Percentiles rank a stretch among this genome's conserved stretches.
Evolutionary conservation across 2,329 filamentous ascomycete species (phyloP).

Genomic region (Chaetomium olivaceum): DNA sequence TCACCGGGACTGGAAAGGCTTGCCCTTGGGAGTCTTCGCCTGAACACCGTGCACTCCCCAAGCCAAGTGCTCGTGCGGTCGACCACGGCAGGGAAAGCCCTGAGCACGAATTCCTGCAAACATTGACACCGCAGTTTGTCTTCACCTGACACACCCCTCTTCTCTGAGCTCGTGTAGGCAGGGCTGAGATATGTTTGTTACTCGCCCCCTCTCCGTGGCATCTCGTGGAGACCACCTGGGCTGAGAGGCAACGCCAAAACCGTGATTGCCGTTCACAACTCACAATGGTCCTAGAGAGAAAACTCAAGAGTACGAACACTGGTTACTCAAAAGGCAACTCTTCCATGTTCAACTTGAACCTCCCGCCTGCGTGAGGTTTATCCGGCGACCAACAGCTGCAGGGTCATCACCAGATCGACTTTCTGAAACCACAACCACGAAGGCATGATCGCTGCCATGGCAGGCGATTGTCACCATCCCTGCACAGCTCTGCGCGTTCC

Average conservation of each 20-base stretch:
- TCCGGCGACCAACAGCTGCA: conserved; percentile 6
- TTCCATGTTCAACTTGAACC: not conserved
- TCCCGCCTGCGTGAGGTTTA: not conserved
- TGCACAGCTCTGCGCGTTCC: conserved; percentile 9
- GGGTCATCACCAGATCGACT: conserved; percentile 22
- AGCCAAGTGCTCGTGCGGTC: conserved; percentile 4
- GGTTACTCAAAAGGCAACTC: too few species aligned
- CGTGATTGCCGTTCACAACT: not conserved
- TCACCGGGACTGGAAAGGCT: not conserved
- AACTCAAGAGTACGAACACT: too few species aligned
- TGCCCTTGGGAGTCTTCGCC: not conserved
- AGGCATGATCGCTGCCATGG: conserved; percentile 10
- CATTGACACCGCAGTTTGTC: not conserved
- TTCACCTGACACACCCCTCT: not conserved
- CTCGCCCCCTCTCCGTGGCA: not conserved
- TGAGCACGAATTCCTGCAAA: not conserved
- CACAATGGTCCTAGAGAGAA: not conserved
- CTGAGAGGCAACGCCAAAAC: not conserved
- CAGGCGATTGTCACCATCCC: conserved; percentile 14
- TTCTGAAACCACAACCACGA: conserved; percentile 22
- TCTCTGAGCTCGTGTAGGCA: not conserved
- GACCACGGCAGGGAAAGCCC: conserved; percentile 1
- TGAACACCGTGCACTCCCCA: conserved; percentile 5
- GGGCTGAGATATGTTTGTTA: not conserved
- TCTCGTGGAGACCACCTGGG: not conserved